Conservation (phyloP, 306 rosid species). For the Prosopis cineraria region DNA sequence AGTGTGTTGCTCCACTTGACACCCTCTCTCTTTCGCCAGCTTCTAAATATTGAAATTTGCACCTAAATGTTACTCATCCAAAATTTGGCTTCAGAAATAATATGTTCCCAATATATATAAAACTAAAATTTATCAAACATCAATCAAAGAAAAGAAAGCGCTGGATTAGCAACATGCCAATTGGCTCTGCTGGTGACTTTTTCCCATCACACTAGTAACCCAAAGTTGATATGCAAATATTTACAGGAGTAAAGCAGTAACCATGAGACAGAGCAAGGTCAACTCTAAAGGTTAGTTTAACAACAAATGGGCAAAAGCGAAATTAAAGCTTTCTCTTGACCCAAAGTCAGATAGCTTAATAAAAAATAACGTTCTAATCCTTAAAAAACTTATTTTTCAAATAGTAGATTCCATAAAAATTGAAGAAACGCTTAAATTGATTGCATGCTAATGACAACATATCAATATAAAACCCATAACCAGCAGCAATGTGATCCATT, state of each 20-base stretch:
- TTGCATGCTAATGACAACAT: constrained; percentile 10
- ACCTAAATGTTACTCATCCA: constrained; percentile 27
- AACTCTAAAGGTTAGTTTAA: not conserved
- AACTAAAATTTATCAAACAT: not conserved
- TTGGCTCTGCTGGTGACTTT: not conserved
- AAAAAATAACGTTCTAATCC: not conserved
- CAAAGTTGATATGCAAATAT: not conserved
- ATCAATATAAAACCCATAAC: not conserved
- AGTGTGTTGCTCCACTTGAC: constrained; percentile 60
- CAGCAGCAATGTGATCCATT: not conserved
- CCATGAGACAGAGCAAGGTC: not conserved
- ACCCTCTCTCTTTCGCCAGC: constrained; percentile 32
- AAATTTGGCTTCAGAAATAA: constrained; percentile 14
- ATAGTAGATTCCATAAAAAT: not conserved
- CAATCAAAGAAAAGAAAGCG: not conserved
- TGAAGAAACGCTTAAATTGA: not conserved
- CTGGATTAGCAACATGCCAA: not conserved
- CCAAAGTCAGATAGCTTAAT: not conserved
- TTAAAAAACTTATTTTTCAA: not conserved
- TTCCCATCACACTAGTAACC: not conserved
- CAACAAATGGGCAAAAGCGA: not conserved
- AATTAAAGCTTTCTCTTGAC: not conserved
- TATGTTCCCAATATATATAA: not conserved
- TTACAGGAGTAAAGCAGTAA: constrained; percentile 1
- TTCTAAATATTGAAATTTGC: not conserved